These are phyloP conservation scores for Cladosporium austrohemisphaericum DNA, from an alignment of 2,329 filamentous ascomycete species.

Conservation along the genomic window DNA sequence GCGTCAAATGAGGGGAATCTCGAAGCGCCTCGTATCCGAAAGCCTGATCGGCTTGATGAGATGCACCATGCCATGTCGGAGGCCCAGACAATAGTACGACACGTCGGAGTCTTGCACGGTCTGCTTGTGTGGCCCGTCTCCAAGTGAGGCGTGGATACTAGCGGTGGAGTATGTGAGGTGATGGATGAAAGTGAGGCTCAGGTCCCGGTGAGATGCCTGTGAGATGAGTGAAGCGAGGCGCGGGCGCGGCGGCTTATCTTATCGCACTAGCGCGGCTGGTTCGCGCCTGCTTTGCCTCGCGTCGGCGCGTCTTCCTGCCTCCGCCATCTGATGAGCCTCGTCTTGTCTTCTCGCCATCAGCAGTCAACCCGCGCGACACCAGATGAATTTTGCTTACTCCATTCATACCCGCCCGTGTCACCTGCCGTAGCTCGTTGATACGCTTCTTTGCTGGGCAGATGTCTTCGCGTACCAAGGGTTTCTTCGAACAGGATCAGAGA, in stretches of 20 bases:
- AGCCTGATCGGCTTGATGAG: neutral
- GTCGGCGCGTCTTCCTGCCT: constrained; percentile 5
- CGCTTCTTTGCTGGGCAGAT: constrained; percentile 26
- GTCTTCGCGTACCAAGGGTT: constrained; percentile 48
- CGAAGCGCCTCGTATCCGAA: neutral
- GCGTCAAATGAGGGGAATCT: neutral
- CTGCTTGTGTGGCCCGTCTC: no score
- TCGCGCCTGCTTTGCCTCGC: no score
- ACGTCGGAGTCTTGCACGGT: no score
- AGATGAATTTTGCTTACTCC: neutral
- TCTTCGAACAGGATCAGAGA: constrained; percentile 48
- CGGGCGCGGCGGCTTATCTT: no score
- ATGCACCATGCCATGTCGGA: neutral
- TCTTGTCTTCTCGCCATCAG: neutral
- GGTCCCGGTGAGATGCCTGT: no score
- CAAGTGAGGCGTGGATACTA: no score
- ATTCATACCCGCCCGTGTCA: neutral
- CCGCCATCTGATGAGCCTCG: constrained; percentile 1
- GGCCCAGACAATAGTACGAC: no score
- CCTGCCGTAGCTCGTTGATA: neutral
- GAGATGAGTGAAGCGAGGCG: no score
- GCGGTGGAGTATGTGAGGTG: no score
- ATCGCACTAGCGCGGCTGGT: no score
- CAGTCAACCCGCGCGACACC: neutral
- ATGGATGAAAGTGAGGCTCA: no score